phyloP scores from a whole-genome alignment of 2,329 filamentous ascomycete genomes.

The Clonostachys rhizophaga region DNA sequence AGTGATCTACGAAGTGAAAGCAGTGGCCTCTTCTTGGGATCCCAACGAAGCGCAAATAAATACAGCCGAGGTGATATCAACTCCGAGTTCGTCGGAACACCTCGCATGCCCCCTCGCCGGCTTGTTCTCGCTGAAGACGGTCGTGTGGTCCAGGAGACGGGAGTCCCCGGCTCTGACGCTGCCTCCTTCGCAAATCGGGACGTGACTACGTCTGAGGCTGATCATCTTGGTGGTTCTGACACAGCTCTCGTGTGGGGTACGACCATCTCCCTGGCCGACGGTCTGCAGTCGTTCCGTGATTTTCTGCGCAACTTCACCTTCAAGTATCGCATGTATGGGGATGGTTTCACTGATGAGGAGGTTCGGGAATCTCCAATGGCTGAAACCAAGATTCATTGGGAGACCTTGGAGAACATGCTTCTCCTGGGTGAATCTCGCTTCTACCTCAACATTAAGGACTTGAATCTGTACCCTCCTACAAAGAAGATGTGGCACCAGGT shows the following conservation, averaged over 20 bases:
- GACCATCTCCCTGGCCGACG: slow-evolving; percentile 89
- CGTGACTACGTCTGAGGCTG: slow-evolving; percentile 87
- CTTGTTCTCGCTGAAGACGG: slow-evolving; percentile 57
- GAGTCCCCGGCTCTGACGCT: slow-evolving; percentile 48
- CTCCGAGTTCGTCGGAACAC: slow-evolving; percentile 64
- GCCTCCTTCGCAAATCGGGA: slow-evolving; percentile 60
- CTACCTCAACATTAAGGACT: slow-evolving; percentile 82
- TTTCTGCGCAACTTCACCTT: slow-evolving; percentile 88
- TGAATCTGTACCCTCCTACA: slow-evolving; percentile 90
- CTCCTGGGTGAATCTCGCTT: slow-evolving; percentile 78
- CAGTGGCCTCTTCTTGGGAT: slow-evolving; percentile 79
- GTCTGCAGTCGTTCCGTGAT: slow-evolving; percentile 81
- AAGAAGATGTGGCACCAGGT: slow-evolving; percentile 94
- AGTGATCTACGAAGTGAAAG: slow-evolving; percentile 65
- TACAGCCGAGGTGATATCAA: slow-evolving; percentile 78
- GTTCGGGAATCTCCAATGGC: slow-evolving; percentile 65
- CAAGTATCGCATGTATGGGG: slow-evolving; percentile 90
- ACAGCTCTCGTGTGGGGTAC: slow-evolving; percentile 94
- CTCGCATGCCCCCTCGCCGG: slow-evolving; percentile 40
- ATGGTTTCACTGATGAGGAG: slow-evolving; percentile 76
- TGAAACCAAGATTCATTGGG: slow-evolving; percentile 76
- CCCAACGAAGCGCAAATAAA: slow-evolving; percentile 48
- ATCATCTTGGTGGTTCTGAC: slow-evolving; percentile 70
- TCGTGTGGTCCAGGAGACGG: slow-evolving; percentile 50
- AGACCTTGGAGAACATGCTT: slow-evolving; percentile 86